These are phyloP conservation scores for Dryadomyces quercus-mongolicae DNA, from an alignment of 2,329 filamentous ascomycete species.

Conservation along the genomic window DNA sequence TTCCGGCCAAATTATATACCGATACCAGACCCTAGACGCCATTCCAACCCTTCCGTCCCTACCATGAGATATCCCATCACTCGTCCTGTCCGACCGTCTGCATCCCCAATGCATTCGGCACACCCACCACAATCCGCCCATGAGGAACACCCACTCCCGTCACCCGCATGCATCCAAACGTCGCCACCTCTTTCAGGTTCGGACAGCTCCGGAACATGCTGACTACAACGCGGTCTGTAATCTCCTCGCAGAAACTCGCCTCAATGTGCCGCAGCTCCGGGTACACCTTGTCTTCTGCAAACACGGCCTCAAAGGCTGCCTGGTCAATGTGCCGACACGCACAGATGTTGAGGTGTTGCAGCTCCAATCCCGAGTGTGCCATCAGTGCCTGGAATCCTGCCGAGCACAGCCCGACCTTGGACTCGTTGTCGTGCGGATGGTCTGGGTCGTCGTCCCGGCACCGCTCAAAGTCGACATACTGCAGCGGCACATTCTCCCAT, in stretches of 20 bases:
- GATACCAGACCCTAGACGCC: neutral
- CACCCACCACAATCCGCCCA: constrained; percentile 43
- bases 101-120: constrained; percentile 48
- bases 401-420: constrained; percentile 61
- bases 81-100: constrained; percentile 35
- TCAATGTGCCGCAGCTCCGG: constrained; percentile 60
- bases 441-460: constrained; percentile 66
- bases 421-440: constrained; percentile 51
- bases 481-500: constrained; percentile 64
- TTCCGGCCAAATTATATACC: no score
- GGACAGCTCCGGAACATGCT: constrained; percentile 54
- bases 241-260: constrained; percentile 60
- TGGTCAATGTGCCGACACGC: constrained; percentile 72
- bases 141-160: constrained; percentile 39
- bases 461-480: constrained; percentile 61
- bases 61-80: neutral
- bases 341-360: constrained; percentile 64
- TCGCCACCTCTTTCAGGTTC: constrained; percentile 43
- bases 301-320: constrained; percentile 62
- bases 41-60: no score
- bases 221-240: constrained; percentile 53
- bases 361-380: constrained; percentile 58
- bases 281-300: constrained; percentile 49
- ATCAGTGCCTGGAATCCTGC: constrained; percentile 71
- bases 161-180: constrained; percentile 56